Evolutionary conservation across 1,284 basidiomycete genomes (phyloP).

Genomic region (Phellinidium pouzarii): DNA sequence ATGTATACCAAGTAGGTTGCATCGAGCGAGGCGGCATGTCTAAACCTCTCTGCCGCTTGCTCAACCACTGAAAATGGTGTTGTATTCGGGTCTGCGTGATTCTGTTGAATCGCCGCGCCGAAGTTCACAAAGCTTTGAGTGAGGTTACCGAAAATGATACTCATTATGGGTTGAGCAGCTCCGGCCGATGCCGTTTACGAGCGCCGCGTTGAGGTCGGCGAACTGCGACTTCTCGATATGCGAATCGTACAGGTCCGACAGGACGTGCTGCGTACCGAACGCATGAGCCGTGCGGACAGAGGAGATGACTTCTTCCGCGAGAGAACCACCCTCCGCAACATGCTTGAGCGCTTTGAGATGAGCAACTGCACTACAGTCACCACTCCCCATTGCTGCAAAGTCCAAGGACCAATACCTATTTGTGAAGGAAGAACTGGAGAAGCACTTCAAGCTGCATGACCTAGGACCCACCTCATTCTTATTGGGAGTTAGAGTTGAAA

Average conservation of each 20-base stretch:
- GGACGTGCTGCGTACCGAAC: conserved; percentile 74
- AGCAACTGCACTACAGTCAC: no score
- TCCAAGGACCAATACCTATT: no score
- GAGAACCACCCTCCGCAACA: conserved; percentile 76
- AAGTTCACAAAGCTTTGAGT: conserved; percentile 73
- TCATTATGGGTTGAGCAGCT: conserved; percentile 84
- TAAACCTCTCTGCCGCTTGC: conserved; percentile 43
- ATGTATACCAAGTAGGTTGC: conserved; percentile 65
- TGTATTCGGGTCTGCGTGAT: conserved; percentile 24
- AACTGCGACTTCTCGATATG: conserved; percentile 50
- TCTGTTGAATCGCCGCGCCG: conserved; percentile 28
- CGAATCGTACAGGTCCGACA: conserved; percentile 65
- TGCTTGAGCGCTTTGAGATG: conserved; percentile 72
- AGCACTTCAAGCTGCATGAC: no score
- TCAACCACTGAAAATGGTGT: conserved; percentile 30
- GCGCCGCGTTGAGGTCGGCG: conserved; percentile 61
- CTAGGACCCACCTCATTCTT: no score
- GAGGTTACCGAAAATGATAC: conserved; percentile 74
- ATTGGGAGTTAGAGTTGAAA: no score
- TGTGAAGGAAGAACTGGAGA: no score
- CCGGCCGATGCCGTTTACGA: conserved; percentile 60
- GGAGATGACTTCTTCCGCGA: conserved; percentile 93
- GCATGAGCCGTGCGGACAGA: conserved; percentile 88
- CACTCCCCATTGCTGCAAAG: no score
- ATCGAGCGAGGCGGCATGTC: conserved; percentile 44